phyloP scores from a whole-genome alignment of 2,329 filamentous ascomycete species.

The Sclerotinia minor region DNA sequence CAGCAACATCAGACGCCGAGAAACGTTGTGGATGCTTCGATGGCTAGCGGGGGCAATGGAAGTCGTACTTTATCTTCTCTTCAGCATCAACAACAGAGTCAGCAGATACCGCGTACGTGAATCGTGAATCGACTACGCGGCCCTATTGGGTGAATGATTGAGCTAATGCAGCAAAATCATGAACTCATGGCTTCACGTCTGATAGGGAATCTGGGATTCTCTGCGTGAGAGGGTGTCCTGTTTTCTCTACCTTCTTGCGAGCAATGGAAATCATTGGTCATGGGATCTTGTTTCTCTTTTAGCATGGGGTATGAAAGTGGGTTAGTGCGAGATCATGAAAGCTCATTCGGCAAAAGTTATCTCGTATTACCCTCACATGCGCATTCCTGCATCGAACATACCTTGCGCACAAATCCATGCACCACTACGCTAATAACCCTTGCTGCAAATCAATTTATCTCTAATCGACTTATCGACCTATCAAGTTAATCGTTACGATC shows the following conservation, averaged over 20 bases:
- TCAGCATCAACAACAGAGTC: constrained; percentile 36
- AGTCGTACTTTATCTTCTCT: constrained; percentile 33
- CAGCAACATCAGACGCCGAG: constrained; percentile 27
- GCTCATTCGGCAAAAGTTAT: constrained; percentile 22
- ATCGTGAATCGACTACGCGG: constrained; percentile 30
- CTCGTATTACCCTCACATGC: constrained; percentile 36
- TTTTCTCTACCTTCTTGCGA: neutral
- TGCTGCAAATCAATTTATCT: constrained; percentile 21
- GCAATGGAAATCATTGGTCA: constrained; percentile 35
- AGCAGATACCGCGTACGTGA: constrained; percentile 38
- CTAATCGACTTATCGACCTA: constrained; percentile 13
- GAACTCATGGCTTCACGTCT: constrained; percentile 13
- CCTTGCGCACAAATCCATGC: constrained; percentile 23
- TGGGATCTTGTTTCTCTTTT: constrained; percentile 29
- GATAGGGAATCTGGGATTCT: constrained; percentile 9
- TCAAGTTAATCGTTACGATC: neutral
- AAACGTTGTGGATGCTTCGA: constrained; percentile 34
- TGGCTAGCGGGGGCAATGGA: constrained; percentile 30
- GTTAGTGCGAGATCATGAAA: constrained; percentile 17
- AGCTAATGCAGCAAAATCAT: constrained; percentile 9
- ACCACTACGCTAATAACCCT: constrained; percentile 10
- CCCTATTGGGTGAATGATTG: constrained; percentile 31
- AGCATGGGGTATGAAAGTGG: constrained; percentile 28
- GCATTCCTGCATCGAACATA: constrained; percentile 22
- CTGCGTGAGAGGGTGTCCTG: constrained; percentile 33